Evolutionary conservation across 176 grass and related monocot species (phyloP).

Genomic region (Oryza meyeriana): DNA sequence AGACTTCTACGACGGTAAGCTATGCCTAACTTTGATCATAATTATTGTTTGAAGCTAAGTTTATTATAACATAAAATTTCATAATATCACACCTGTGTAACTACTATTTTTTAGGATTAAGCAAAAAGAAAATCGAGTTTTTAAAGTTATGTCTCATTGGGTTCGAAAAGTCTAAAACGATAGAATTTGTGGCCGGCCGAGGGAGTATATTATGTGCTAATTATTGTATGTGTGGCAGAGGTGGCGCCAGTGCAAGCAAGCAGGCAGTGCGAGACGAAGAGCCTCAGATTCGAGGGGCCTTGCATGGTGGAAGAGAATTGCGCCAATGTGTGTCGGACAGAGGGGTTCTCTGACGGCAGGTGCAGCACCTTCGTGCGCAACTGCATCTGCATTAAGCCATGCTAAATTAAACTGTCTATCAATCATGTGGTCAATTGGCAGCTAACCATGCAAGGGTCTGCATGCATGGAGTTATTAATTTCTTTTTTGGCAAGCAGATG

Average conservation of each 20-base stretch:
- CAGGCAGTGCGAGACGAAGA: slow-evolving; percentile 38
- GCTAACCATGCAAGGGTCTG: not conserved
- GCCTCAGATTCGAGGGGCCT: slow-evolving; percentile 39
- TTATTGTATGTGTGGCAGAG: not conserved
- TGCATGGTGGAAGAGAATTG: slow-evolving; percentile 38
- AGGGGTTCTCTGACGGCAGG: slow-evolving; percentile 38
- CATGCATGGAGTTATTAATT: no score
- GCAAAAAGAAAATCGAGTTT: no score
- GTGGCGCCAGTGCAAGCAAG: slow-evolving; percentile 26
- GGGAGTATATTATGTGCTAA: not conserved
- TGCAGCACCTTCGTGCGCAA: slow-evolving; percentile 31
- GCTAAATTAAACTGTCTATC: not conserved
- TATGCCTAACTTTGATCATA: no score
- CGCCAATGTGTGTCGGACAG: slow-evolving; percentile 38
- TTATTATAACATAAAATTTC: no score
- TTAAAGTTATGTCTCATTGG: no score
- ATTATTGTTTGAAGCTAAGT: no score
- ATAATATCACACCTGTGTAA: no score
- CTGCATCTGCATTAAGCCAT: slow-evolving; percentile 45
- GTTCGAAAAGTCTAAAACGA: no score
- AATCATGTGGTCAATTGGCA: no score
- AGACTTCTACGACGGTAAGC: no score
- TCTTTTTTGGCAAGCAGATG: not conserved
- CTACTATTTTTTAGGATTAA: no score
- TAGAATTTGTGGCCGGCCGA: no score